These are phyloP conservation scores for Lentinula aciculospora DNA, from an alignment of 768 basidiomycete species.

Conservation along the genomic window DNA sequence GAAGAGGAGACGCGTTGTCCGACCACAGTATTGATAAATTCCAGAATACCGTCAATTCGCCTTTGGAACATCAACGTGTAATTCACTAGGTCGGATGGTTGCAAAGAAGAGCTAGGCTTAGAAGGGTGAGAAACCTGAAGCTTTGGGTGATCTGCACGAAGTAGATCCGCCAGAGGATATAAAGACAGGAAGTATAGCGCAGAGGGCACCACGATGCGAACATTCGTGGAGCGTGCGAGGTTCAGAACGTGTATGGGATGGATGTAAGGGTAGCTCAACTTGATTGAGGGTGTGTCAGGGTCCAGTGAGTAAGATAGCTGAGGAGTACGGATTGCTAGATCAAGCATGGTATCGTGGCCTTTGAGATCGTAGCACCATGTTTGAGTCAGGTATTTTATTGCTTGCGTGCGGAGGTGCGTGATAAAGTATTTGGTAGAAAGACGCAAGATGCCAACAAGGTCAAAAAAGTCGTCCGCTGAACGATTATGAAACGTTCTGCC, in stretches of 20 bases:
- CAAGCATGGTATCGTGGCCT: slow-evolving; percentile 54
- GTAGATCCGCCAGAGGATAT: slow-evolving; percentile 44
- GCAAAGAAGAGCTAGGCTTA: slow-evolving; percentile 38
- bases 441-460: slow-evolving; percentile 52
- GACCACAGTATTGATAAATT: slow-evolving; percentile 42
- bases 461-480: slow-evolving; percentile 46
- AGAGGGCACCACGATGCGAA: slow-evolving; percentile 41
- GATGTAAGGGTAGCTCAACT: slow-evolving; percentile 50
- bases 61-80: slow-evolving; percentile 58
- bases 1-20: slow-evolving; percentile 21
- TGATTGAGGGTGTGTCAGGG: slow-evolving; percentile 12
- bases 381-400: slow-evolving; percentile 39
- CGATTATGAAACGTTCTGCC: slow-evolving; percentile 31
- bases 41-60: slow-evolving; percentile 39
- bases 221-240: slow-evolving; percentile 45
- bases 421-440: slow-evolving; percentile 59
- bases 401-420: slow-evolving; percentile 41
- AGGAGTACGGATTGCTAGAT: slow-evolving; percentile 37
- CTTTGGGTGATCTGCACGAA: slow-evolving; percentile 48
- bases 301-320: slow-evolving; percentile 14
- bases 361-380: slow-evolving; percentile 50
- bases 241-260: slow-evolving; percentile 56
- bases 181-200: slow-evolving; percentile 55
- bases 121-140: slow-evolving; percentile 42
- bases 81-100: slow-evolving; percentile 33